Conservation (phyloP, 2,329 filamentous ascomycete genomes). For the Stagonosporopsis vannaccii region DNA sequence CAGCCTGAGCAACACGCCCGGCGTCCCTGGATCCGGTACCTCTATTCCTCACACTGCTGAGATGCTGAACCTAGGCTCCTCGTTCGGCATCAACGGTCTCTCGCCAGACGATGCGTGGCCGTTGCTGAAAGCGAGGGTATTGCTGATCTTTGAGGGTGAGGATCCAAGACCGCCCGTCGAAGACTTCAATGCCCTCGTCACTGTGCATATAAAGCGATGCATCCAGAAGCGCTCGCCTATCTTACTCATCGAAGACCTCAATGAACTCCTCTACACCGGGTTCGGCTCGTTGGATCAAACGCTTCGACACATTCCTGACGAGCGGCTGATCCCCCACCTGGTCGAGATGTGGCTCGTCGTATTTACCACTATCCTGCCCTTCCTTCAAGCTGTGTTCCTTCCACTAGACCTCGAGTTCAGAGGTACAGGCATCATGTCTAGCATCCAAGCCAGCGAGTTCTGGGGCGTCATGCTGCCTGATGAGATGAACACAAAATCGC, state of each 20-base stretch:
- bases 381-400: slow-evolving; percentile 93
- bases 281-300: slow-evolving; percentile 88
- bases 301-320: slow-evolving; percentile 78
- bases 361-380: slow-evolving; percentile 88
- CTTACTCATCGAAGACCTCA: slow-evolving; percentile 76
- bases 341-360: slow-evolving; percentile 95
- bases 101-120: slow-evolving; percentile 81
- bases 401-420: slow-evolving; percentile 93
- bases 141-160: slow-evolving; percentile 82
- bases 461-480: slow-evolving; percentile 74
- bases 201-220: slow-evolving; percentile 78
- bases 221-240: slow-evolving; percentile 75
- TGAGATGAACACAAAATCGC: slow-evolving; percentile 56
- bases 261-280: slow-evolving; percentile 78
- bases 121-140: slow-evolving; percentile 75
- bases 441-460: slow-evolving; percentile 84
- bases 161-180: slow-evolving; percentile 81
- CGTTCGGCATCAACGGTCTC: slow-evolving; percentile 58
- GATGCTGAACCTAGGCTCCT: slow-evolving; percentile 54
- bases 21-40: slow-evolving; percentile 32
- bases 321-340: slow-evolving; percentile 85
- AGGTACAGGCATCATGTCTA: slow-evolving; percentile 80
- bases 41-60: slow-evolving; percentile 46
- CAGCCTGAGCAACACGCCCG: slow-evolving; percentile 35
- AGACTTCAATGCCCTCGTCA: slow-evolving; percentile 82